Conservation (phyloP, 306 rosid genomes). For the Mucuna pruriens region DNA sequence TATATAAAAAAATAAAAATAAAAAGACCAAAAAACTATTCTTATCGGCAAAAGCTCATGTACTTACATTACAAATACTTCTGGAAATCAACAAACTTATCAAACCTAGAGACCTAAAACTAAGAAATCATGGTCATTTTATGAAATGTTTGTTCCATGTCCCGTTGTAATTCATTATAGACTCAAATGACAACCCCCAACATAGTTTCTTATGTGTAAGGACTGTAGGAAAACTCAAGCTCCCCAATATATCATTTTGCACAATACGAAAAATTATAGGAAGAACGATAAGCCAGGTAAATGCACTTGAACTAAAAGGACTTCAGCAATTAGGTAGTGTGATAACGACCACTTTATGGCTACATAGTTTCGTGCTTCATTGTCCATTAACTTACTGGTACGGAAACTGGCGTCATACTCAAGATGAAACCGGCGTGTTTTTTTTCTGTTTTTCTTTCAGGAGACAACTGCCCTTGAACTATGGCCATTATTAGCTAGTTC, state of each 20-base stretch:
- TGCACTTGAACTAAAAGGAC: not conserved
- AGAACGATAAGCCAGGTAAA: not conserved
- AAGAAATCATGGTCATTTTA: not conserved
- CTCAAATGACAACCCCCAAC: not conserved
- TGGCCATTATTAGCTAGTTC: too few relatives aligned
- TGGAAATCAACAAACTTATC: not conserved
- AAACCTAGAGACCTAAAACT: not conserved
- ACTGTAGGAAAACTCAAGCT: not conserved
- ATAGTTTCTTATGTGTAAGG: not conserved
- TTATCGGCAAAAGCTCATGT: not conserved
- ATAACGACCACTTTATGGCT: not conserved
- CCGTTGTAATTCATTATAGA: not conserved
- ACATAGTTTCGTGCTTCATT: slow-evolving; percentile 2
- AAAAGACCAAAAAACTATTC: too few relatives aligned
- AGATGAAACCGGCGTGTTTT: not conserved
- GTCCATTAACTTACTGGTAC: not conserved
- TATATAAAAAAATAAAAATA: too few relatives aligned
- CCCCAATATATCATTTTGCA: not conserved
- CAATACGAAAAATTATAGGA: not conserved
- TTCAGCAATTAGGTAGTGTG: not conserved
- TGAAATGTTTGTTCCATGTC: not conserved
- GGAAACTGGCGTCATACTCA: not conserved
- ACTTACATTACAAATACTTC: not conserved
- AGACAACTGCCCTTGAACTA: not conserved
- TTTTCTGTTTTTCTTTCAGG: slow-evolving; percentile 23